phyloP scores from a whole-genome alignment of 306 rosid genomes.

The Quercus mongolica region DNA sequence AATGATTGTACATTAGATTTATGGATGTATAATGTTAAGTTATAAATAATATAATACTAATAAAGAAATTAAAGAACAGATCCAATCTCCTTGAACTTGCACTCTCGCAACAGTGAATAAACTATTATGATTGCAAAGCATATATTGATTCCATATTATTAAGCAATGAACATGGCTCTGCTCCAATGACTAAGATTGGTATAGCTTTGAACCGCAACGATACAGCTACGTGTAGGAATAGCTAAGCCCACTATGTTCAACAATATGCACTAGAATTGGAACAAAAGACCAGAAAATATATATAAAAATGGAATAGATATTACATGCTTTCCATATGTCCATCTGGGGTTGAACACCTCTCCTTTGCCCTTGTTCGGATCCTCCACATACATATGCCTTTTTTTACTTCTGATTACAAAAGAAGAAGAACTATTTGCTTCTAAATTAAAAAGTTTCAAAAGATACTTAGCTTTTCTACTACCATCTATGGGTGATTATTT shows the following conservation, averaged over 20 bases:
- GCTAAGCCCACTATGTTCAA: not conserved
- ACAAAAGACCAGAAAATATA: slow-evolving; percentile 4
- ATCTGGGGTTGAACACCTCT: not conserved
- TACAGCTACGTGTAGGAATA: not conserved
- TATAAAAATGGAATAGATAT: not conserved
- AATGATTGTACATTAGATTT: slow-evolving; percentile 17
- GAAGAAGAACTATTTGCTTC: no score
- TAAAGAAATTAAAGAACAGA: slow-evolving; percentile 11
- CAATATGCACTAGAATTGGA: not conserved
- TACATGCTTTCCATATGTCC: not conserved
- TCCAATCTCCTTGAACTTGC: not conserved
- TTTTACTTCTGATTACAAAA: no score
- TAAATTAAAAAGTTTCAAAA: no score
- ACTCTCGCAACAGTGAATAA: no score
- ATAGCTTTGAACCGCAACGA: no score
- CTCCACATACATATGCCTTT: not conserved
- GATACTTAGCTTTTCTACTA: no score
- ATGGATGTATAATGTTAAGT: not conserved
- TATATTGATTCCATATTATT: not conserved
- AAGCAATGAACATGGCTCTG: not conserved
- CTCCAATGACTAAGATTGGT: not conserved
- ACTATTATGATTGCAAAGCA: not conserved
- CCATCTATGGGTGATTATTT: no score
- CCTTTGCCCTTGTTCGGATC: not conserved
- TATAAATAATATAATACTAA: not conserved